A percentile compares a stretch with the other conserved stretches of the same genome.
Conservation (phyloP, 1,139 yeast species). For the Sugiyamaella castrensis region DNA sequence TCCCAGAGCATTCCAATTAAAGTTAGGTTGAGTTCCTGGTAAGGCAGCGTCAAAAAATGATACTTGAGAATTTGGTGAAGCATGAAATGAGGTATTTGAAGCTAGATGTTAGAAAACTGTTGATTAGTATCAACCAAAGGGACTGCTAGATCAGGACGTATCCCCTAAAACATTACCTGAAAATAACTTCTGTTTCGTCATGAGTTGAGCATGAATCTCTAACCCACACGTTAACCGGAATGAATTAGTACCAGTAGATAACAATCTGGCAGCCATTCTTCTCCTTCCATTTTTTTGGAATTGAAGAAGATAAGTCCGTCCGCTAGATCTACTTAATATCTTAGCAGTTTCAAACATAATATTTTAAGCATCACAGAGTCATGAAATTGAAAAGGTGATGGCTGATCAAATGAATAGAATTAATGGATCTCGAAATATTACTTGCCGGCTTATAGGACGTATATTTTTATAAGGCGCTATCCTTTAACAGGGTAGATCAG, state of each 20-base stretch:
- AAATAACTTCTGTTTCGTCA: slow-evolving; percentile 71
- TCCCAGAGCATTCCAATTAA: slow-evolving; percentile 73
- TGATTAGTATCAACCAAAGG: slow-evolving; percentile 21
- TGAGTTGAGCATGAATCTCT: slow-evolving; percentile 88
- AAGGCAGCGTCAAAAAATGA: slow-evolving; percentile 81
- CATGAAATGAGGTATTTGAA: slow-evolving; percentile 42
- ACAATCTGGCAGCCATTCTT: not conserved
- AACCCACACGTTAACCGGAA: slow-evolving; percentile 69
- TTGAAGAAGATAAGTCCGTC: no score
- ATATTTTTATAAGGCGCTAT: no score
- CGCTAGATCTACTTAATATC: no score
- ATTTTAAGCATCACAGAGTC: no score
- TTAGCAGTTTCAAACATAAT: no score
- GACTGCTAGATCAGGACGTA: slow-evolving; percentile 14
- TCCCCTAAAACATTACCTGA: slow-evolving; percentile 40
- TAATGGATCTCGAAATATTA: no score
- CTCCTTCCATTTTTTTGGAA: no score
- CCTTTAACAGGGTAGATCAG: no score
- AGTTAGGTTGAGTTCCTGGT: slow-evolving; percentile 88
- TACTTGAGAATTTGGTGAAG: slow-evolving; percentile 63
- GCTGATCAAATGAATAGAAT: no score
- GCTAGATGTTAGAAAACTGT: slow-evolving; percentile 28
- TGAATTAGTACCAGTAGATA: not conserved
- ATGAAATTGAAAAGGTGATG: no score
- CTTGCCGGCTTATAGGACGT: no score